Evolutionary conservation across 176 grass and related monocot species (phyloP), one percentile per base, ranked within the genome.

Genomic region (Guadua angustifolia): DNA sequence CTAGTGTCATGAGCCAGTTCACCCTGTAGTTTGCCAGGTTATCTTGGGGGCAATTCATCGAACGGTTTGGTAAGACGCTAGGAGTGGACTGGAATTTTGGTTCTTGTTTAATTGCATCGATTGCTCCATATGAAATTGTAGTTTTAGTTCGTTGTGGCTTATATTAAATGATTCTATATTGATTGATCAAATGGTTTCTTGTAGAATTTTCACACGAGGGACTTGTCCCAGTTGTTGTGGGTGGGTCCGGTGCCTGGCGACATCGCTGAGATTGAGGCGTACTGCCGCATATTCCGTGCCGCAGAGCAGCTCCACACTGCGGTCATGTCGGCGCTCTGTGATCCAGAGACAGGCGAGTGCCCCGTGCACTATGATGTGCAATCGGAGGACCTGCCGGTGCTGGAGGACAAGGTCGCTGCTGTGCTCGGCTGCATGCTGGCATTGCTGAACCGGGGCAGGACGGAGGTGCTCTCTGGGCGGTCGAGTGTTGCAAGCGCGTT

Each of bases 221-320:
- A 95, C 68, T 76, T 93, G 35, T 90, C 89, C 75, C 88, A 98
- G 83, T 51, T 90, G 73, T 71, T 98, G 61, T 92, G 93, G 93
- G 74, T 91, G 12, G 95, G 95, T 43, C 95, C 95, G 4, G 81
- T 95, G 79, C 95, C 95, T 0, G 95, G 95, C 0, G 95, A 98
- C 73, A 98, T 98, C 68, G 91, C 95, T 0, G 95, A 98, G 88
- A 84, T 99, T 42, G 96, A 95, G 78, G 91, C 93, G 2, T 99
- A 95, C 78, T 99, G 96, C 76, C 88, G 91, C 75, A 94, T 95
- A 85, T 99, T 99, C 73, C 85, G 96, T 18, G 89, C 96, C 36
- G 93, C 93, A 0, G 89, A 99, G 82, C 96, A 94, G 69, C 85
- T 99, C 21, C 93, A 95, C 47, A 86, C 58, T 10, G 77, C 91